Evolutionary conservation across 345 rosid species (phyloP).

Genomic region (Adansonia digitata): DNA sequence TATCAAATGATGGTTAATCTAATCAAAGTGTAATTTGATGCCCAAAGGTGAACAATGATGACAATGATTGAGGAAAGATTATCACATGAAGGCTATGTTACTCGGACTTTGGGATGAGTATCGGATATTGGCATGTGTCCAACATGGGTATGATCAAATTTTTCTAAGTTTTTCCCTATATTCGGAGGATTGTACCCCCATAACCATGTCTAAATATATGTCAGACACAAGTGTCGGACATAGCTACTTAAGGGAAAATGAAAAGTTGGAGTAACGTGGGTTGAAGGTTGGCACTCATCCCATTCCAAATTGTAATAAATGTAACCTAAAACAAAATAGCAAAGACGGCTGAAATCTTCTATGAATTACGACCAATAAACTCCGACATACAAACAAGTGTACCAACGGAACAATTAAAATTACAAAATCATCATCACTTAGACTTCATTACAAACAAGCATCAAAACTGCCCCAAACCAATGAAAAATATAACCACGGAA

Average conservation of each 20-base stretch:
- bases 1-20: background rate
- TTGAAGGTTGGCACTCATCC: background rate
- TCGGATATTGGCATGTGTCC: no score
- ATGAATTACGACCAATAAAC: background rate
- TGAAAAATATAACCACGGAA: background rate
- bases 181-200: no score
- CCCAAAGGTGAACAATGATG: background rate
- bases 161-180: no score
- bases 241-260: no score
- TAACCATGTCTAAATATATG: no score
- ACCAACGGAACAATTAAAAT: background rate
- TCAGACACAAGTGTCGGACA: no score
- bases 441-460: background rate
- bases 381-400: background rate
- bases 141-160: no score
- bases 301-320: background rate
- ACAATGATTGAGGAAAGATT: background rate
- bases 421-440: background rate
- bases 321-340: background rate
- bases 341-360: background rate
- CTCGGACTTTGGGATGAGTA: no score
- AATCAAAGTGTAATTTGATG: background rate
- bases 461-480: background rate
- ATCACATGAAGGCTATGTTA: no score
- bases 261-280: no score